phyloP scores from a whole-genome alignment of 148 eudicot genomes.

The Persicaria maculosa region DNA sequence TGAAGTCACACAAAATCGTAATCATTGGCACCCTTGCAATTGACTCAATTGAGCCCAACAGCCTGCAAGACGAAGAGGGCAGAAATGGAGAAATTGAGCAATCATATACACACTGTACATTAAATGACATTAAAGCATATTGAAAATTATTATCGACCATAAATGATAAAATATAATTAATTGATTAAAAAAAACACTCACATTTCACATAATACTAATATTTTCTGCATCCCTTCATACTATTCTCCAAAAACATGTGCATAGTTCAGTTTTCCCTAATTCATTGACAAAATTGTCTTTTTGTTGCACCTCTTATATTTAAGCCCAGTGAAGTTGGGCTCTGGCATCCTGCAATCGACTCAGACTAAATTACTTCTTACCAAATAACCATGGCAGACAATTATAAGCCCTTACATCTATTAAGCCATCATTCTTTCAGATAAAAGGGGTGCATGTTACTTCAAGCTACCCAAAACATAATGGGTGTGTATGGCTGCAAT shows the following conservation, averaged over 20 bases:
- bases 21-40: too few relatives aligned
- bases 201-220: too few relatives aligned
- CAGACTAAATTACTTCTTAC: neutral
- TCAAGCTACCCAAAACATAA: neutral
- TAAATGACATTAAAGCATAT: neutral
- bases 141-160: neutral
- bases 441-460: neutral
- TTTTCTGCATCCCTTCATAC: too few relatives aligned
- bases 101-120: neutral
- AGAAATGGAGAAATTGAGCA: too few relatives aligned
- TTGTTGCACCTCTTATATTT: neutral
- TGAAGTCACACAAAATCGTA: too few relatives aligned
- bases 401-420: neutral
- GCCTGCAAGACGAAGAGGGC: too few relatives aligned
- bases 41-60: too few relatives aligned
- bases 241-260: neutral
- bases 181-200: too few relatives aligned
- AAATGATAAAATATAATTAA: neutral
- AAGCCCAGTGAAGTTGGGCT: neutral
- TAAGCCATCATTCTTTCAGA: neutral
- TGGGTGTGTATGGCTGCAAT: too few relatives aligned
- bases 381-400: neutral
- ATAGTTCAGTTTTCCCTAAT: neutral
- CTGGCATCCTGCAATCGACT: neutral
- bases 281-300: neutral